Conservation (phyloP, 352 stramenopile species). For the Pythium plurisporium region DNA sequence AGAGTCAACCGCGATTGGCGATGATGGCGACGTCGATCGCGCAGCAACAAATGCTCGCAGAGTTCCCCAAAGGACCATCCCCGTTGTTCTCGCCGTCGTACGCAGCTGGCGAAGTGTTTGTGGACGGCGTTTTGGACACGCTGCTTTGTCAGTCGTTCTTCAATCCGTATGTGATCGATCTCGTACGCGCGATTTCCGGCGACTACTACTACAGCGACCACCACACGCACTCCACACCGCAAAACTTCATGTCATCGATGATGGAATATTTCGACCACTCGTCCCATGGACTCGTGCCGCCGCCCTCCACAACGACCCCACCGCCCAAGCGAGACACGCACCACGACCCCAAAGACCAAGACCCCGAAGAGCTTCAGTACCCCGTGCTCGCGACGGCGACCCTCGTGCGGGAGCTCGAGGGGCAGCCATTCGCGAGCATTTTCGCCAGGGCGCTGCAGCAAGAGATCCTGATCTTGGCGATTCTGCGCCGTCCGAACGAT, state of each 20-base stretch:
- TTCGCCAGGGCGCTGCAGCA: slow-evolving; percentile 37
- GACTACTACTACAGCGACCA: slow-evolving; percentile 38
- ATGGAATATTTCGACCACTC: slow-evolving; percentile 28
- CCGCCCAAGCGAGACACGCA: neutral
- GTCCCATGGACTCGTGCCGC: neutral
- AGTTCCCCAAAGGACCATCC: slow-evolving; percentile 27
- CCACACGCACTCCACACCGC: slow-evolving; percentile 24
- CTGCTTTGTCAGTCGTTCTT: slow-evolving; percentile 71
- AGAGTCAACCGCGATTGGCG: slow-evolving; percentile 1
- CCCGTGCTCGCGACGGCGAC: slow-evolving; percentile 33
- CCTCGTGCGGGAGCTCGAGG: slow-evolving; percentile 28
- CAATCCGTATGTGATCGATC: slow-evolving; percentile 62
- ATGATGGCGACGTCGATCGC: neutral
- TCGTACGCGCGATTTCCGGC: slow-evolving; percentile 45
- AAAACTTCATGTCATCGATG: slow-evolving; percentile 29
- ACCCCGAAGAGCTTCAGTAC: slow-evolving; percentile 2
- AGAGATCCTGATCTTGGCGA: slow-evolving; percentile 38
- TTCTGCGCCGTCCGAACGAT: slow-evolving; percentile 40
- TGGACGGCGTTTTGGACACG: slow-evolving; percentile 56
- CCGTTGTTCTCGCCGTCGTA: slow-evolving; percentile 42
- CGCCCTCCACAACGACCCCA: neutral
- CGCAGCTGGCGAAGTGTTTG: slow-evolving; percentile 52
- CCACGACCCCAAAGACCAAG: neutral
- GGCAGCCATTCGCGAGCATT: slow-evolving; percentile 34
- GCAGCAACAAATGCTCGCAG: slow-evolving; percentile 13